A percentile compares a stretch with the other conserved stretches of the same genome.
phyloP scores from a whole-genome alignment of 495 filamentous ascomycete species.

The Aspergillus kassunensis region DNA sequence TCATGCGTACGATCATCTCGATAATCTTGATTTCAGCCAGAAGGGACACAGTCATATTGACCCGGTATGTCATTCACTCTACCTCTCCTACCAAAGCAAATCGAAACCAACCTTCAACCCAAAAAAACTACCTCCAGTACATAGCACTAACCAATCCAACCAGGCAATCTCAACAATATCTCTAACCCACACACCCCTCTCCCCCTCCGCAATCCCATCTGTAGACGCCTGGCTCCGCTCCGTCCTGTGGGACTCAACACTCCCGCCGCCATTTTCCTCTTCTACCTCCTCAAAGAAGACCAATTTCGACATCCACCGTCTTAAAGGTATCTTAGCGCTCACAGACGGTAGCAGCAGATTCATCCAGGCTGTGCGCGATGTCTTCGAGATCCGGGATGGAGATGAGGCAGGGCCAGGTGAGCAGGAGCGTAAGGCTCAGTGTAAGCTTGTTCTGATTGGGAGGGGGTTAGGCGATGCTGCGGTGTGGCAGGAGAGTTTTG shows the following conservation, averaged over 20 bases:
- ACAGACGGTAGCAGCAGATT: constrained; percentile 63
- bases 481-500: constrained; percentile 33
- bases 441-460: constrained; percentile 82
- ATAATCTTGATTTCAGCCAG: constrained; percentile 57
- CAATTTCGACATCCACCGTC: constrained; percentile 72
- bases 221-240: constrained; percentile 82
- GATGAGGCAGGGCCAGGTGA: constrained; percentile 3
- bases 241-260: constrained; percentile 72
- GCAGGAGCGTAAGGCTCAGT: constrained; percentile 28
- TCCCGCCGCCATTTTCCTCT: constrained; percentile 44
- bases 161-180: constrained; percentile 90
- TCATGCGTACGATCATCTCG: constrained; percentile 85
- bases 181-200: constrained; percentile 56
- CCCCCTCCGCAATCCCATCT: constrained; percentile 44
- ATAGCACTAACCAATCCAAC: too few species aligned
- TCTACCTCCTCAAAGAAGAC: constrained; percentile 8
- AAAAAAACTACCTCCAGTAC: too few species aligned
- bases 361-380: constrained; percentile 86
- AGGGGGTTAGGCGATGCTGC: constrained; percentile 47
- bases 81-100: background rate
- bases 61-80: constrained; percentile 50
- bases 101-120: too few species aligned
- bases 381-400: constrained; percentile 87
- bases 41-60: constrained; percentile 81
- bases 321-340: constrained; percentile 72